Conservation (phyloP, 768 basidiomycete species). For the Hericium erinaceus region DNA sequence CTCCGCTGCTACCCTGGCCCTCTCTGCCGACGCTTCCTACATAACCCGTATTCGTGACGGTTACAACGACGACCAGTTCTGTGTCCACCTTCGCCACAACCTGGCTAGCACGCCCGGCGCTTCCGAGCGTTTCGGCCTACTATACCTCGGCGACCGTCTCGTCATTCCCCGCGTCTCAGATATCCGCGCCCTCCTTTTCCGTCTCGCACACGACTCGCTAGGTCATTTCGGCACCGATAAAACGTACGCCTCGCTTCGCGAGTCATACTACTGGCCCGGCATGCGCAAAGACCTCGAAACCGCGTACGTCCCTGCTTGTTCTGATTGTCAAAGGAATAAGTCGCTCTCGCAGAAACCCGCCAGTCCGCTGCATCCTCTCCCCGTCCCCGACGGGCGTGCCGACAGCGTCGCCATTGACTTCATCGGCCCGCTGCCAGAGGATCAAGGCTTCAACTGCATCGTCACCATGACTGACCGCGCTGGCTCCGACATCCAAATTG, state of each 20-base stretch:
- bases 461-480: conserved; percentile 15
- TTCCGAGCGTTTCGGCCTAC: background rate
- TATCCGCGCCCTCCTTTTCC: background rate
- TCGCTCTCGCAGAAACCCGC: conserved; percentile 13
- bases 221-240: background rate
- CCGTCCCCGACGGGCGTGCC: conserved; percentile 12
- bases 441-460: conserved; percentile 17
- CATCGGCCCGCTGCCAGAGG: conserved; percentile 18
- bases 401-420: conserved; percentile 21
- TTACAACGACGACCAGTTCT: conserved; percentile 9
- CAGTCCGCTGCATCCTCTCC: conserved; percentile 17
- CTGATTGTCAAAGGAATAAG: conserved; percentile 28
- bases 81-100: background rate
- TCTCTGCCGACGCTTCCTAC: background rate
- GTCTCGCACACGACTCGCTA: background rate
- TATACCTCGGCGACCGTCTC: background rate
- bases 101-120: background rate
- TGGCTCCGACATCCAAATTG: background rate
- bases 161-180: background rate
- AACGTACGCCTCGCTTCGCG: background rate
- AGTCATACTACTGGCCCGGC: background rate
- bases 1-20: background rate
- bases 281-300: conserved; percentile 13
- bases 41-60: background rate
- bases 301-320: conserved; percentile 23